Evolutionary conservation across 257 asterid genomes (phyloP).

Genomic region (Solanum commersonii): DNA sequence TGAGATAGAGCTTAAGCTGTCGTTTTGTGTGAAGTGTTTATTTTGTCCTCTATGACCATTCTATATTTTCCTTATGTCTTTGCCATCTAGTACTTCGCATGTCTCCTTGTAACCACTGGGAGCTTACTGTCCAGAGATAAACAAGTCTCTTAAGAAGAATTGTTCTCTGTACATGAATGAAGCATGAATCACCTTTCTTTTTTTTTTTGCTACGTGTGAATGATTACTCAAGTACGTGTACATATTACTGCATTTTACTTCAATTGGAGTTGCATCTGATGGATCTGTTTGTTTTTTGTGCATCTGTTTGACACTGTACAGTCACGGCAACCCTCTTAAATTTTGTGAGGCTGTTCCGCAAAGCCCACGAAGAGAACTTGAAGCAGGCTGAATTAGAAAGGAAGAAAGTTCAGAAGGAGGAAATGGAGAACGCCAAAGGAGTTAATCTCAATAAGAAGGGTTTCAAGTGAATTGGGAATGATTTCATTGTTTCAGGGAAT

Average conservation of each 20-base stretch:
- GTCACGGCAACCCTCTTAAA: slow-evolving; percentile 85
- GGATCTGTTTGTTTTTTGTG: not conserved
- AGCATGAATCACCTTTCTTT: not conserved
- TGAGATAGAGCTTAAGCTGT: not conserved
- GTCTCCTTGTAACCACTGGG: not conserved
- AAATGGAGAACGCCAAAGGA: slow-evolving; percentile 65
- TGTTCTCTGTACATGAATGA: not conserved
- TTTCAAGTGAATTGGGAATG: slow-evolving; percentile 30
- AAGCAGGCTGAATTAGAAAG: slow-evolving; percentile 93
- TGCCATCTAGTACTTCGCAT: not conserved
- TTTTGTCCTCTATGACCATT: not conserved
- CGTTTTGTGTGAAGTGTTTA: not conserved
- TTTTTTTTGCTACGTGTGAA: not conserved
- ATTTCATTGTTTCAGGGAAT: slow-evolving; percentile 7
- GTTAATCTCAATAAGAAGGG: slow-evolving; percentile 38
- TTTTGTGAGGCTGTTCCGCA: slow-evolving; percentile 82
- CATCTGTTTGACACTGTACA: slow-evolving; percentile 25
- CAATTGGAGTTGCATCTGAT: not conserved
- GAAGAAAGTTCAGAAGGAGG: slow-evolving; percentile 94
- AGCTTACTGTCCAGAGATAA: not conserved
- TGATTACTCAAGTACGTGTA: not conserved
- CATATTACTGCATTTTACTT: not conserved
- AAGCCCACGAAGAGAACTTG: slow-evolving; percentile 87
- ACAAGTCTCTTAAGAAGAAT: not conserved
- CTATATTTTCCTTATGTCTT: not conserved